Percentiles rank a stretch among this genome's conserved stretches.
These are phyloP conservation scores for Erythrophleum fordii DNA, from an alignment of 306 rosid genomes.

Conservation along the genomic window DNA sequence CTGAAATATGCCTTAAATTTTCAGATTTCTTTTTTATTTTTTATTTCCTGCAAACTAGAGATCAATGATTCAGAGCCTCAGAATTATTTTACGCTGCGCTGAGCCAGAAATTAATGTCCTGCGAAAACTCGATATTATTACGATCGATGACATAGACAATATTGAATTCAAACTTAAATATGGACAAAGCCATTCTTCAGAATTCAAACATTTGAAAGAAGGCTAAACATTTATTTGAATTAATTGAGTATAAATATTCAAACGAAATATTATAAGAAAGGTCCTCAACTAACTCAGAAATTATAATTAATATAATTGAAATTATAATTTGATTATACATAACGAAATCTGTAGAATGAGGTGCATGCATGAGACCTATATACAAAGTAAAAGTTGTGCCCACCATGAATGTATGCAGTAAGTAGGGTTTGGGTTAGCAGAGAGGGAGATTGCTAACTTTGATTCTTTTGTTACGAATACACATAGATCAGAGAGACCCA, in stretches of 20 bases:
- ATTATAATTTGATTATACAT: not conserved
- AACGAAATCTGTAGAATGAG: not conserved
- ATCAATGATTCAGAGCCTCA: not conserved
- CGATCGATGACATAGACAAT: not conserved
- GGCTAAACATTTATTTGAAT: not conserved
- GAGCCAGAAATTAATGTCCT: not conserved
- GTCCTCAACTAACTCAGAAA: conserved; percentile 6
- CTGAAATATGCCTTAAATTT: not conserved
- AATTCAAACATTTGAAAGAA: too few relatives aligned
- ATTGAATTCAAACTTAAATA: not conserved
- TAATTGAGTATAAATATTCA: not conserved
- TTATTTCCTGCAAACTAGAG: too few relatives aligned
- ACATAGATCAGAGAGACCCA: conserved; percentile 36
- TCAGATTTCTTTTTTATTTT: too few relatives aligned
- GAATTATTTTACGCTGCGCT: not conserved
- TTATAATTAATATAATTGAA: not conserved
- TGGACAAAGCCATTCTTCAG: not conserved
- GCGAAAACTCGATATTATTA: not conserved
- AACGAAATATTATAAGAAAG: not conserved
- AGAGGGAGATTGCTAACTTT: conserved; percentile 30
- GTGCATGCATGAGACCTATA: conserved; percentile 32
- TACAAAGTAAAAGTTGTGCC: conserved; percentile 44
- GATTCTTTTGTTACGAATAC: conserved; percentile 52
- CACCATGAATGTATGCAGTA: conserved; percentile 49
- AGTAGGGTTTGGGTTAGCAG: conserved; percentile 44